phyloP scores from a whole-genome alignment of 495 filamentous ascomycete genomes.

The Tuber borchii region DNA sequence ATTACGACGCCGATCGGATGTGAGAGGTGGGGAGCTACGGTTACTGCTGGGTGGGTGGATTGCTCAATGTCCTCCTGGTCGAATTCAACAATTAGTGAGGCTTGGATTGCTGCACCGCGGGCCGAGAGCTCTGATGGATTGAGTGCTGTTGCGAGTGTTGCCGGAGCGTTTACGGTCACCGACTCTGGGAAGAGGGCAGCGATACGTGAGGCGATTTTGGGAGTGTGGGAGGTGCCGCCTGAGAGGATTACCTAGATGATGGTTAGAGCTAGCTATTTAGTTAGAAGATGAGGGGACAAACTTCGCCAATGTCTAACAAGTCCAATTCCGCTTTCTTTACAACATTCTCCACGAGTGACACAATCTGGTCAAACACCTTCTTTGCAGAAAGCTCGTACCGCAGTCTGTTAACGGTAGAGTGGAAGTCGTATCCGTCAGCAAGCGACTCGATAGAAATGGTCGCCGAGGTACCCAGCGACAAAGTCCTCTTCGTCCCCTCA shows the following conservation, averaged over 20 bases:
- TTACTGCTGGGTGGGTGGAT: slow-evolving; percentile 90
- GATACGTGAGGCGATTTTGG: slow-evolving; percentile 75
- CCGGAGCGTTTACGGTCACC: slow-evolving; percentile 74
- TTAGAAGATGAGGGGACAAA: slow-evolving; percentile 30
- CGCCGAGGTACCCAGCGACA: slow-evolving; percentile 79
- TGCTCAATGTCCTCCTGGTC: slow-evolving; percentile 90
- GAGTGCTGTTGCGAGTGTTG: slow-evolving; percentile 66
- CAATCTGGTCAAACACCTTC: slow-evolving; percentile 81
- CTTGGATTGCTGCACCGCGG: slow-evolving; percentile 90
- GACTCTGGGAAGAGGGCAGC: slow-evolving; percentile 69
- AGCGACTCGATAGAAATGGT: slow-evolving; percentile 85
- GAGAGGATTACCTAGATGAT: slow-evolving; percentile 67
- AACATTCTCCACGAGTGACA: slow-evolving; percentile 70
- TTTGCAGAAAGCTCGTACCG: slow-evolving; percentile 83
- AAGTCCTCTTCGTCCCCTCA: slow-evolving; percentile 80
- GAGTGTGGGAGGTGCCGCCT: slow-evolving; percentile 87
- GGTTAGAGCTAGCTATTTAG: slow-evolving; percentile 1
- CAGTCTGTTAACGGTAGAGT: slow-evolving; percentile 81
- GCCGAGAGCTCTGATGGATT: slow-evolving; percentile 88
- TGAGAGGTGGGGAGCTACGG: slow-evolving; percentile 79
- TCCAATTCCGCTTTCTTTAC: slow-evolving; percentile 91
- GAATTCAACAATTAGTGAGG: slow-evolving; percentile 83
- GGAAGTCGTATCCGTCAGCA: slow-evolving; percentile 80
- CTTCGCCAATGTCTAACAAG: slow-evolving; percentile 84
- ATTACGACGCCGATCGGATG: slow-evolving; percentile 84